Percentiles rank a stretch among this genome's conserved stretches.
Conservation (phyloP, 2,329 filamentous ascomycete species). For the Fusarium pseudoanthophilum region DNA sequence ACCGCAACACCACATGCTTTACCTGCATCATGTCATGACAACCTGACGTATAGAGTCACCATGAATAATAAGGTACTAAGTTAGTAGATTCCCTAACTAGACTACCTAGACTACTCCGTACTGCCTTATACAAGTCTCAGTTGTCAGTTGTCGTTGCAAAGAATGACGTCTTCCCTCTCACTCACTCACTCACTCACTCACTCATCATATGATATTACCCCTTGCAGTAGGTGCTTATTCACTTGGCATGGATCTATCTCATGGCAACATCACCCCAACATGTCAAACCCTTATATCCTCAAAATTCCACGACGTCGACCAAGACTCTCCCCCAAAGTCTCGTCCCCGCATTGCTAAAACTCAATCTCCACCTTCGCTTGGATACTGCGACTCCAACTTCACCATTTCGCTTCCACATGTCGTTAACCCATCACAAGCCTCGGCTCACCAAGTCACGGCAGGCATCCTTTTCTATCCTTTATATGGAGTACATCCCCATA, state of each 20-base stretch:
- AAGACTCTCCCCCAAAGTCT: conserved; percentile 9
- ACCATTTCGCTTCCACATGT: conserved; percentile 24
- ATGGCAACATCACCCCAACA: background rate
- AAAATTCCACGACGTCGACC: conserved; percentile 31
- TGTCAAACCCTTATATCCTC: background rate
- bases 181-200: background rate
- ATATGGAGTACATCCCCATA: background rate
- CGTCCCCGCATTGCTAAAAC: conserved; percentile 25
- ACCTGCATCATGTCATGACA: background rate
- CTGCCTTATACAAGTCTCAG: background rate
- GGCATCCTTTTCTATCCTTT: background rate
- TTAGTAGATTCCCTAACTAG: background rate
- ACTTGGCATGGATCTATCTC: background rate
- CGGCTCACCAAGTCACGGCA: conserved; percentile 15
- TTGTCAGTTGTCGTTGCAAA: background rate
- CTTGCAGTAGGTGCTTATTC: conserved; percentile 12
- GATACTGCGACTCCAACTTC: background rate
- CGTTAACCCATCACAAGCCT: conserved; percentile 11
- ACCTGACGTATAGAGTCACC: background rate
- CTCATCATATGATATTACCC: background rate
- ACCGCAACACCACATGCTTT: background rate
- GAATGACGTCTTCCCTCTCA: background rate
- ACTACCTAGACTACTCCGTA: too few relatives aligned
- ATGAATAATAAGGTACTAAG: background rate
- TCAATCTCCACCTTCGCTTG: conserved; percentile 22